Evolutionary conservation across 495 filamentous ascomycete species (phyloP), one percentile per base, ranked within the genome.

Genomic region (Talaromyces borbonicus): DNA sequence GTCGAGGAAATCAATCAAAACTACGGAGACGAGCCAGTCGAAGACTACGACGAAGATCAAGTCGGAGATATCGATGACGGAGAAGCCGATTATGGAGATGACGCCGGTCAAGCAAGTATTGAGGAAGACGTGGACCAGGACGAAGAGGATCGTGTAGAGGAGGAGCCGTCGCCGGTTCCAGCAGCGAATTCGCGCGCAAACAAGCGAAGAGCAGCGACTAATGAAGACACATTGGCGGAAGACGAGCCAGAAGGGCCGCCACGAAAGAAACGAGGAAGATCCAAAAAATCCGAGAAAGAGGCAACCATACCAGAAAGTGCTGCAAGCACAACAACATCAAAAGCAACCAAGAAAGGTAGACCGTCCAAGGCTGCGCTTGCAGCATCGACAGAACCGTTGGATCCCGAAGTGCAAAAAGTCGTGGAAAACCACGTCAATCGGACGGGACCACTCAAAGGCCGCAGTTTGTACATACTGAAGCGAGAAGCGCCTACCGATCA

Each of bases 401-500:
- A 60, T 22, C 62, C 66, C 0, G 60, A 70, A 30, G 47, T 72
- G 38, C 60, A 69, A 33, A 58, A 56, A 15, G 57, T 70, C 29
- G 62, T 70, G 12, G 63, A 69, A 36, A 62, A 67, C 35, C 66
- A 72, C 37, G 57, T 63, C 33, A 65, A 63, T 40, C 67, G 63
- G 30, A 64, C 66, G 15, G 67, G 68, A 8, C 66, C 65, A n/a
- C 52, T 69, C 42, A 71, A 69, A 42, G 66, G 68, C 45, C 78
- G 79, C 46, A 81, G 80, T 41, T 68, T 90, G 3, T 75, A 84
- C 45, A 81, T 87, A 44, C 67, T 83, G 43, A 84, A 86, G 37
- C 77, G 79, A 41, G 81, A 87, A 53, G 78, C 72, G 0, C 84
- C 78, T 18, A 57, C 61, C 11, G 65, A 78, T 46, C 69, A 73